Evolutionary conservation across 352 stramenopile species (phyloP).

Genomic region (Pythium rishiriense): DNA sequence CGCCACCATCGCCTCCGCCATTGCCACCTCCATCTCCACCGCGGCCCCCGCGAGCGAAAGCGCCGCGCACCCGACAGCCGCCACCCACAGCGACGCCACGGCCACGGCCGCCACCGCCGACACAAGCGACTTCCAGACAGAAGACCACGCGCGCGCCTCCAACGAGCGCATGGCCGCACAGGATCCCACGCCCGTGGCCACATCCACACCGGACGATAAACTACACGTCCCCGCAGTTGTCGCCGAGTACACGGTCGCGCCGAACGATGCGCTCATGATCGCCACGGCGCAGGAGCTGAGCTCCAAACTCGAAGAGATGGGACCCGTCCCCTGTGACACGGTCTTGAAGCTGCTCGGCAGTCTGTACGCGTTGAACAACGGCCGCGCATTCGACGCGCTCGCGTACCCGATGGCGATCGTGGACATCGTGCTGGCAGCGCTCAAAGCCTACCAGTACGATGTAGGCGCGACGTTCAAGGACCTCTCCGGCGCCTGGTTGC

Average conservation of each 20-base stretch:
- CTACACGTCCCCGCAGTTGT: background rate
- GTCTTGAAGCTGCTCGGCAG: constrained; percentile 1
- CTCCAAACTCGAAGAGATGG: background rate
- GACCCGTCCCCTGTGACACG: background rate
- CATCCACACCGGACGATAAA: no score
- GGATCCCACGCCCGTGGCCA: no score
- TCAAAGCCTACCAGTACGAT: background rate
- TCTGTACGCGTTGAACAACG: background rate
- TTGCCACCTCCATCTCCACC: no score
- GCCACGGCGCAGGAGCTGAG: background rate
- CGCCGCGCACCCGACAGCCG: no score
- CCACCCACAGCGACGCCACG: no score
- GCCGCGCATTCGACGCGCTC: background rate
- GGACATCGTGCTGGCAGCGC: background rate
- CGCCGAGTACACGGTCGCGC: background rate
- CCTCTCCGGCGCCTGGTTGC: background rate
- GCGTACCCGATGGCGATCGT: background rate
- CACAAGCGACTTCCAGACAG: no score
- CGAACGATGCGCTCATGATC: background rate
- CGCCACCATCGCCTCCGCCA: no score
- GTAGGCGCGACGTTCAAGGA: background rate
- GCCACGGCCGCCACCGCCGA: no score
- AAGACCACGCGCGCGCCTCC: no score
- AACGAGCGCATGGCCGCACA: no score
- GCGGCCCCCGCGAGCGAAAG: no score